Base-by-base conservation (phyloP, 768 basidiomycete genomes). In the Termitomyces sp. region DNA sequence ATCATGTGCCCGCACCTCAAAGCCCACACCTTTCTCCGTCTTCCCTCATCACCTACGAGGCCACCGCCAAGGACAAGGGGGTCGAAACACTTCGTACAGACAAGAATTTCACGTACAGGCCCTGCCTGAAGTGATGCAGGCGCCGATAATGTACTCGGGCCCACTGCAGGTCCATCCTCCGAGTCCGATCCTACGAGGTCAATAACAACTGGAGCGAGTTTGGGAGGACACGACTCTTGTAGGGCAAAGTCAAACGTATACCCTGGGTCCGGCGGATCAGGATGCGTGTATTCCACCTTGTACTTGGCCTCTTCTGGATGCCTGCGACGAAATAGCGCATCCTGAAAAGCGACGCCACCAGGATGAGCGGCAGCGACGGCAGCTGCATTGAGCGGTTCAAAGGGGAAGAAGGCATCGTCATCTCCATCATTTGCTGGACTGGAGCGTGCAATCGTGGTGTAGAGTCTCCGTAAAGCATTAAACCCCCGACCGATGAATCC, bases 1-100 rank as follows among this genome's bases (percentile, higher is more conserved):
- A 91, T 76, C 62, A 92, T 68, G 65, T 92, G 90, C 0, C 89
- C 89, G 52, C 89, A 92, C 40, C 86, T 74, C 58, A 92, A 69
- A 1, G 79, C 83, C 89, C 88, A 91, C 8, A 91, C 70, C 42
- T 80, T 77, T 52, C 76, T 72, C 37, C 69, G 69, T 40, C 71
- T 71, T 40, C 71, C 73, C 35, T 81, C 83, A 44, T 75, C 70
- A 5, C 71, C 70, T 16, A 73, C 70, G n/a, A 82, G 72, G 12
- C 76, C 79, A 1, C 74, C 73, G 46, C 79, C 75, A 28, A 86
- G 72, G 10, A 86, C 68, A 5, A 91, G 76, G 0, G 86, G 85
- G 57, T 85, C 84, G 23, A 78, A 69, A 59, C 90, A 92, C 10
- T 70, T 72, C 14, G 85, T 86, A 60, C 90, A 91, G 14, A 86